Percentiles rank a stretch among this genome's conserved stretches.
These are phyloP conservation scores for Gracilaria caudata DNA, from an alignment of 23 red algal genomes.

Conservation along the genomic window DNA sequence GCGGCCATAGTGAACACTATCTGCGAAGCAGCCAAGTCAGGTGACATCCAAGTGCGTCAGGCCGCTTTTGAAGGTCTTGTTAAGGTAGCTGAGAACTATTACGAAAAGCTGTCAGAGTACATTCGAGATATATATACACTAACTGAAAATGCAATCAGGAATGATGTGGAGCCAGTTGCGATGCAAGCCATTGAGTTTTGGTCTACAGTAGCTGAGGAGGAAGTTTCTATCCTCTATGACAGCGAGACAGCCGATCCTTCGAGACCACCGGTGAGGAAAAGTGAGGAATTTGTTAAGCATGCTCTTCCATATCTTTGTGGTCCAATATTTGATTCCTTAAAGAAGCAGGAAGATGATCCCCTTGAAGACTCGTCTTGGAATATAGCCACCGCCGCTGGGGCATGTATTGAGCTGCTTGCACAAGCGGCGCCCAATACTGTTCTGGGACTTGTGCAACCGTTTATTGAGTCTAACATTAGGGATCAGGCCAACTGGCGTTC, in stretches of 20 bases:
- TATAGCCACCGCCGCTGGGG: slow-evolving; percentile 80
- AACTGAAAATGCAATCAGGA: slow-evolving; percentile 84
- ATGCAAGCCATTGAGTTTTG: slow-evolving; percentile 99
- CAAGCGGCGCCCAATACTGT: slow-evolving; percentile 81
- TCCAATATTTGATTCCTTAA: slow-evolving; percentile 81
- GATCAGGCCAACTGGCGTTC: slow-evolving; percentile 83
- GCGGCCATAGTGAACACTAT: slow-evolving; percentile 87
- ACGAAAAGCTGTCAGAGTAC: slow-evolving; percentile 82
- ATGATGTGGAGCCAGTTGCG: slow-evolving; percentile 87
- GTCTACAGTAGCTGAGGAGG: slow-evolving; percentile 95
- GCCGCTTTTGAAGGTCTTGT: slow-evolving; percentile 96
- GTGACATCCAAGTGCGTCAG: slow-evolving; percentile 66
- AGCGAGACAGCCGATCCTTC: slow-evolving; percentile 53
- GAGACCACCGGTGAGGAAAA: slow-evolving; percentile 23
- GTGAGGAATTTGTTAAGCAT: slow-evolving; percentile 77
- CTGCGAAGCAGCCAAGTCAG: slow-evolving; percentile 67
- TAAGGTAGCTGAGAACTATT: slow-evolving; percentile 89
- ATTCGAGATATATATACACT: slow-evolving; percentile 88
- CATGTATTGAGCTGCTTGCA: slow-evolving; percentile 86
- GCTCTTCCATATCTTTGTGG: slow-evolving; percentile 82
- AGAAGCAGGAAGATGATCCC: slow-evolving; percentile 88
- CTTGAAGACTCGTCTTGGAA: slow-evolving; percentile 90
- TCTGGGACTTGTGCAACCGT: slow-evolving; percentile 80
- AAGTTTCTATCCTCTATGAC: slow-evolving; percentile 81
- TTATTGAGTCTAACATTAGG: slow-evolving; percentile 84